A percentile compares a stretch with the other conserved stretches of the same genome.
These are phyloP conservation scores for Hyaloperonospora brassicae DNA, from an alignment of 352 stramenopile genomes.

Conservation along the genomic window DNA sequence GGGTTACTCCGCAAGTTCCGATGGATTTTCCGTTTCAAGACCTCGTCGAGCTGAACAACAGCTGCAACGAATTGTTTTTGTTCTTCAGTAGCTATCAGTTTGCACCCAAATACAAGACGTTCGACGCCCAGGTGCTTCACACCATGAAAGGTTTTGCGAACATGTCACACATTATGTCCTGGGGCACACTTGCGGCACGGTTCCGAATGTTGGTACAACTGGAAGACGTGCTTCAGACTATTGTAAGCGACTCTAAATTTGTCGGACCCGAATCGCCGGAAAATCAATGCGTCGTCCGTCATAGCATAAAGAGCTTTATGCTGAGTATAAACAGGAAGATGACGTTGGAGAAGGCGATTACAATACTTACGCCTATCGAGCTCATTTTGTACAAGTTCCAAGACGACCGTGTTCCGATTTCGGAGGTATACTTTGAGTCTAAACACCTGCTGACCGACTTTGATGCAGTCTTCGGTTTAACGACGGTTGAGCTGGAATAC, in stretches of 20 bases:
- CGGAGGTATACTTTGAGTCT: constrained; percentile 77
- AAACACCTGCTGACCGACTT: constrained; percentile 75
- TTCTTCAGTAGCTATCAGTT: constrained; percentile 84
- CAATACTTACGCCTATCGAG: constrained; percentile 69
- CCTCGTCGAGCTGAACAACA: constrained; percentile 65
- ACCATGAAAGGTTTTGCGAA: constrained; percentile 75
- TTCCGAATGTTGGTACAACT: constrained; percentile 61
- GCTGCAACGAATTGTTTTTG: constrained; percentile 61
- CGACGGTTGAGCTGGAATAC: constrained; percentile 62
- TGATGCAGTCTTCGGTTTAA: constrained; percentile 62
- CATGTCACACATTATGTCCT: constrained; percentile 50
- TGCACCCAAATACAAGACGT: constrained; percentile 61
- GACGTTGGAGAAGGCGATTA: constrained; percentile 73
- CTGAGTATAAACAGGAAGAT: constrained; percentile 70
- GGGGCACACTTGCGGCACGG: constrained; percentile 53
- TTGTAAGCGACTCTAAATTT: constrained; percentile 65
- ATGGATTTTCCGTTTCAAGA: constrained; percentile 79
- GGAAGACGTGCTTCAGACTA: constrained; percentile 66
- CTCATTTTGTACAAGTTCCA: constrained; percentile 81
- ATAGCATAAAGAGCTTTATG: constrained; percentile 69
- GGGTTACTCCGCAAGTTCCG: constrained; percentile 52
- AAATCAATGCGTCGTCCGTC: constrained; percentile 47
- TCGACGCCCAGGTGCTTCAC: constrained; percentile 59
- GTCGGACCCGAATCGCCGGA: constrained; percentile 24
- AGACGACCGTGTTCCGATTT: constrained; percentile 69